These are phyloP conservation scores for Acanthamoeba lenticulata DNA, from an alignment of 208 protist species.

Conservation along the genomic window DNA sequence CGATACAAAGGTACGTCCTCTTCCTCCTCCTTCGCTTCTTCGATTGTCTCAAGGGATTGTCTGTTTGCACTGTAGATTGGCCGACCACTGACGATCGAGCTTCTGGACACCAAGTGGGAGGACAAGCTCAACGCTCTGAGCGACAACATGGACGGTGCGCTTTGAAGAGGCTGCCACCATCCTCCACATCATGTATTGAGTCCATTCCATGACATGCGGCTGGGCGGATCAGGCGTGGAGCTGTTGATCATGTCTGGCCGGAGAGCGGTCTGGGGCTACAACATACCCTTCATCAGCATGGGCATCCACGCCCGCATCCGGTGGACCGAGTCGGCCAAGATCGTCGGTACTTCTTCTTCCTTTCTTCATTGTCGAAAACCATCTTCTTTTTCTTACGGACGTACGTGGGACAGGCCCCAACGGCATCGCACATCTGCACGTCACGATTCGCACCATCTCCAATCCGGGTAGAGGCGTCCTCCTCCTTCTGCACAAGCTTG, in stretches of 20 bases:
- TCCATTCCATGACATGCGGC: no score
- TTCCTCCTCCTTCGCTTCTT: background rate
- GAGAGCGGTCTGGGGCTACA: background rate
- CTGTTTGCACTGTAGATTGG: background rate
- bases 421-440: background rate
- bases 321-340: conserved; percentile 2
- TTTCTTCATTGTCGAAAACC: background rate
- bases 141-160: conserved; percentile 30
- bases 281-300: background rate
- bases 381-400: background rate
- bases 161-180: no score
- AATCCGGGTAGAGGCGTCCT: background rate
- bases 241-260: background rate
- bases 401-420: background rate
- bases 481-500: background rate
- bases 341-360: background rate
- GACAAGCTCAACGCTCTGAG: background rate
- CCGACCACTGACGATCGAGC: background rate
- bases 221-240: conserved; percentile 12
- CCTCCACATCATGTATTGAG: no score
- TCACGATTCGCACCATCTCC: conserved; percentile 17
- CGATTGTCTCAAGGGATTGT: background rate
- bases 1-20: background rate
- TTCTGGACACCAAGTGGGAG: background rate
- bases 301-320: conserved; percentile 18